Percentiles rank a stretch among this genome's conserved stretches.
Conservation (phyloP, 2,329 filamentous ascomycete genomes). For the Rhytidhysteron rufulum region DNA sequence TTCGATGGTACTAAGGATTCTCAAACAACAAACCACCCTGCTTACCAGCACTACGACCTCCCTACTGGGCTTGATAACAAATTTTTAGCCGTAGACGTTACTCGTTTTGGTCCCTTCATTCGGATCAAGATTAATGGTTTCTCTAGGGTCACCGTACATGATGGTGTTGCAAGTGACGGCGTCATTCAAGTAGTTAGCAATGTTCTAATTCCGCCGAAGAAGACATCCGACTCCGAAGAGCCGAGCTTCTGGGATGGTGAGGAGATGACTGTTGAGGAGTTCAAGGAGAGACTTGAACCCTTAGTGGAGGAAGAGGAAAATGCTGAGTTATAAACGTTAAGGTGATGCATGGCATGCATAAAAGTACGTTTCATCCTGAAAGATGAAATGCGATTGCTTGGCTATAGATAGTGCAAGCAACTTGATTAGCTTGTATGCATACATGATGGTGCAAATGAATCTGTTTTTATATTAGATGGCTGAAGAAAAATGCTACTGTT, state of each 20-base stretch:
- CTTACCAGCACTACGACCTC: constrained; percentile 64
- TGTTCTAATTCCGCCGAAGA: constrained; percentile 73
- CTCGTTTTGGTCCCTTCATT: constrained; percentile 63
- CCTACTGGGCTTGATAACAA: constrained; percentile 67
- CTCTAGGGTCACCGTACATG: constrained; percentile 60
- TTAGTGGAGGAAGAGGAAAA: constrained; percentile 23
- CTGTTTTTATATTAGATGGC: too few species aligned
- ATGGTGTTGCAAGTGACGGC: constrained; percentile 72
- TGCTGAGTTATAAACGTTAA: constrained; percentile 30
- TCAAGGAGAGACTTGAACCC: constrained; percentile 50
- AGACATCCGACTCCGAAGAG: constrained; percentile 29
- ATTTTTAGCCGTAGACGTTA: constrained; percentile 67
- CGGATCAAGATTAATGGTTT: constrained; percentile 74
- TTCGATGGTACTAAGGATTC: constrained; percentile 50
- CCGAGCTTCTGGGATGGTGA: constrained; percentile 39
- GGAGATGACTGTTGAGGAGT: constrained; percentile 57
- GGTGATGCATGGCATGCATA: too few species aligned
- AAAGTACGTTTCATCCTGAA: too few species aligned
- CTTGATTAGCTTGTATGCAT: too few species aligned
- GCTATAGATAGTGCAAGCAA: too few species aligned
- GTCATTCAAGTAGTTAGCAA: constrained; percentile 73
- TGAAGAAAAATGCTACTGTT: too few species aligned
- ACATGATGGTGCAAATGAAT: too few species aligned
- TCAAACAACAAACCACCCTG: constrained; percentile 18
- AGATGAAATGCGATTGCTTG: too few species aligned